Percentiles rank a stretch among this genome's conserved stretches.
Conservation (phyloP, 352 stramenopile genomes). For the Phytophthora kernoviae region DNA sequence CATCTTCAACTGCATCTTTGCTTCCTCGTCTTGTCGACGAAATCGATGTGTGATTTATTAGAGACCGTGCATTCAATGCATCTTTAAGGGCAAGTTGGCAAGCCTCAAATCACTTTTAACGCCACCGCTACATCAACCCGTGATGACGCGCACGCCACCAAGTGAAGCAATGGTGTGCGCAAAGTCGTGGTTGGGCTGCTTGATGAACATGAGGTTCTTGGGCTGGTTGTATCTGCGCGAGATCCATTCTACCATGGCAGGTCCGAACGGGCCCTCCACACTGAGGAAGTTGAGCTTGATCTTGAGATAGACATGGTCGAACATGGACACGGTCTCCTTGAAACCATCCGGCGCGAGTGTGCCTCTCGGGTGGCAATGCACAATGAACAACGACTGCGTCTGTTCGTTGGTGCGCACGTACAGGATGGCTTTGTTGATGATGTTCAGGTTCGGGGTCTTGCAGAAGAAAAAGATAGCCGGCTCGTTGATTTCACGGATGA, state of each 20-base stretch:
- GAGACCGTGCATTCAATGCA: too few species aligned
- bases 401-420: slow-evolving; percentile 96
- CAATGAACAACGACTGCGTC: slow-evolving; percentile 90
- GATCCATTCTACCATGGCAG: slow-evolving; percentile 93
- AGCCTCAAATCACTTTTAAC: too few species aligned
- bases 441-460: slow-evolving; percentile 92
- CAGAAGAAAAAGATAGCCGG: slow-evolving; percentile 94
- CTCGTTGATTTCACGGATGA: slow-evolving; percentile 87
- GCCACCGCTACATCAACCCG: slow-evolving; percentile 44
- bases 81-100: too few species aligned
- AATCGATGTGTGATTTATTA: too few species aligned
- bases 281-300: slow-evolving; percentile 93
- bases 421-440: slow-evolving; percentile 95
- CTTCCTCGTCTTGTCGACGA: too few species aligned
- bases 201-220: slow-evolving; percentile 97
- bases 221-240: slow-evolving; percentile 88
- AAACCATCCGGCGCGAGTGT: slow-evolving; percentile 65
- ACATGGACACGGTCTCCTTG: slow-evolving; percentile 89
- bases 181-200: slow-evolving; percentile 95
- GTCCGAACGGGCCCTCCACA: slow-evolving; percentile 86
- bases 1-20: background rate
- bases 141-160: slow-evolving; percentile 93
- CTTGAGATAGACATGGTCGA: slow-evolving; percentile 95
- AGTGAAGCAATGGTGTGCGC: slow-evolving; percentile 92
- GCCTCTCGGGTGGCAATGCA: slow-evolving; percentile 87